Percentiles rank a stretch among this genome's conserved stretches.
Conservation (phyloP, 495 filamentous ascomycete species). For the Parachaetomium inaequale region DNA sequence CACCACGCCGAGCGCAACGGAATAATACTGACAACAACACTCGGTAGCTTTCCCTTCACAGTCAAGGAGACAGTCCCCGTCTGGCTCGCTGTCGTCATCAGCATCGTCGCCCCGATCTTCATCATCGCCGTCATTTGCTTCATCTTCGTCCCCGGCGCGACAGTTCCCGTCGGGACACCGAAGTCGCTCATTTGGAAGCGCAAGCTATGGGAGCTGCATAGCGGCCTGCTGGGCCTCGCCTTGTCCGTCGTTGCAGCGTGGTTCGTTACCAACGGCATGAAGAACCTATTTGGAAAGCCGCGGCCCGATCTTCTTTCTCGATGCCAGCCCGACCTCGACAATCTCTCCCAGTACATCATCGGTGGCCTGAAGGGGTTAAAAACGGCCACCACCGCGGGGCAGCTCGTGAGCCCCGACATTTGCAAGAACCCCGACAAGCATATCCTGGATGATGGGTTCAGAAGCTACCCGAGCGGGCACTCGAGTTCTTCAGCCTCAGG, state of each 20-base stretch:
- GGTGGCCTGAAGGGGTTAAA: conserved; percentile 36
- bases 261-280: conserved; percentile 76
- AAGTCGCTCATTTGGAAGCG: conserved; percentile 63
- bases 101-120: conserved; percentile 54
- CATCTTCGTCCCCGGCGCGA: conserved; percentile 60
- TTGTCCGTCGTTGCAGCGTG: conserved; percentile 65
- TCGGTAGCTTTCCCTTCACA: conserved; percentile 65
- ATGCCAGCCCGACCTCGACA: conserved; percentile 56
- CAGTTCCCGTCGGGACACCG: conserved; percentile 62
- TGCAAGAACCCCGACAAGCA: conserved; percentile 63
- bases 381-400: conserved; percentile 35
- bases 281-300: conserved; percentile 84
- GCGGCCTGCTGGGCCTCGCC: conserved; percentile 68
- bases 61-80: conserved; percentile 69
- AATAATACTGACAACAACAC: conserved; percentile 1
- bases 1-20: background rate
- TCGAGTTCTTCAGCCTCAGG: conserved; percentile 62
- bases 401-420: conserved; percentile 61
- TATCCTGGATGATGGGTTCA: conserved; percentile 80
- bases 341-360: conserved; percentile 41
- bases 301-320: conserved; percentile 74
- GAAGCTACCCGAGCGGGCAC: conserved; percentile 76
- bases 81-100: conserved; percentile 52
- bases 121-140: conserved; percentile 71
- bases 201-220: conserved; percentile 81